Evolutionary conservation across 192 early-diverging fungal species (phyloP).

Genomic region (Podila verticillata): DNA sequence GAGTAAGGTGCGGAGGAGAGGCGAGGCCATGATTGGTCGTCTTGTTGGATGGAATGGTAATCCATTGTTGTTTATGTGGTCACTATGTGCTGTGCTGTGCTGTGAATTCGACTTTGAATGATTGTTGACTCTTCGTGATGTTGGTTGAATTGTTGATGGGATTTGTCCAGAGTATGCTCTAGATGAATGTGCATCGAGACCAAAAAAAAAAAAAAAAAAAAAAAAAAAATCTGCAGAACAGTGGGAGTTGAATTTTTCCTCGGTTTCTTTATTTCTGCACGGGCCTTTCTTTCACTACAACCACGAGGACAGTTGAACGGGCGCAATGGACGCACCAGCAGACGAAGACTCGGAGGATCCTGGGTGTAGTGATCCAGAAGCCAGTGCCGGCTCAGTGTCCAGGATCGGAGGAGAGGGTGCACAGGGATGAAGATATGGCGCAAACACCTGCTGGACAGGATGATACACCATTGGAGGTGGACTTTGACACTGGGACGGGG

Average conservation of each 20-base stretch:
- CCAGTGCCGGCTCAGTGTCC: neutral
- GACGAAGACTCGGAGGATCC: neutral
- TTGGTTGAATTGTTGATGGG: too few species aligned
- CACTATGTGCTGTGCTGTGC: neutral
- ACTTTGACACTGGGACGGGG: neutral
- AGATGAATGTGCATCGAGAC: too few species aligned
- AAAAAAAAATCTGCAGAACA: too few species aligned
- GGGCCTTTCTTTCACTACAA: too few species aligned
- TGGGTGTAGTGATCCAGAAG: neutral
- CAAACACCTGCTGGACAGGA: conserved; percentile 29
- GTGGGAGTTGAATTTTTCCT: too few species aligned
- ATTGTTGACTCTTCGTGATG: too few species aligned
- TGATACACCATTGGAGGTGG: conserved; percentile 5
- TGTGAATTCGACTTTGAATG: neutral
- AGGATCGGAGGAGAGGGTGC: conserved; percentile 26
- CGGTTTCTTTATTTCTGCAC: too few species aligned
- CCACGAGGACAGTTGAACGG: too few species aligned
- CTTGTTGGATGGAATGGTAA: neutral
- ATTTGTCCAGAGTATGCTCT: too few species aligned
- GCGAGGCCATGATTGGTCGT: conserved; percentile 22
- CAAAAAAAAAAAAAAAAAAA: too few species aligned
- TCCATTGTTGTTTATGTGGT: neutral
- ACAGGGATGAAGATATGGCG: conserved; percentile 39
- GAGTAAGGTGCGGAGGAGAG: conserved; percentile 29
- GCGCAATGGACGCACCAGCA: too few species aligned